Conservation (phyloP, 805 yeast genomes). For the Ogataea angusta region DNA sequence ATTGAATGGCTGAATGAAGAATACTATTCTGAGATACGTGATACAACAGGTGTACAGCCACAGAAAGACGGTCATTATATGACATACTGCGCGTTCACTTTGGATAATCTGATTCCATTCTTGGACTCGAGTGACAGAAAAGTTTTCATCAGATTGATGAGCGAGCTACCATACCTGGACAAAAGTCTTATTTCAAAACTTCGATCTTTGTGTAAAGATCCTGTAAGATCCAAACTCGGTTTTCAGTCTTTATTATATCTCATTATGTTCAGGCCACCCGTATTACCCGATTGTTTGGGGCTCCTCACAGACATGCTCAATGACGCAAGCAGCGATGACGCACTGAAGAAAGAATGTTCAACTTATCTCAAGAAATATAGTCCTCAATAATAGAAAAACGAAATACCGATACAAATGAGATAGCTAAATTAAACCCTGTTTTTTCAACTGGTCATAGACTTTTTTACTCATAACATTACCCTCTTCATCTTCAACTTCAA, state of each 20-base stretch:
- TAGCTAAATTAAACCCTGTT: constrained; percentile 71
- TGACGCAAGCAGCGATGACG: constrained; percentile 40
- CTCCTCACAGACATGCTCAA: constrained; percentile 48
- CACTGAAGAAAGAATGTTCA: constrained; percentile 44
- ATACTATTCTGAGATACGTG: constrained; percentile 62
- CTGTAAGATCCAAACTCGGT: constrained; percentile 76
- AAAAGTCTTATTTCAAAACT: constrained; percentile 59
- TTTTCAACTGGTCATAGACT: constrained; percentile 80
- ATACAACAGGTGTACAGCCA: constrained; percentile 19
- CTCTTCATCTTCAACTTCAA: constrained; percentile 87
- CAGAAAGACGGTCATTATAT: constrained; percentile 42
- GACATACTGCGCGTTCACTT: constrained; percentile 64
- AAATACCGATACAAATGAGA: neutral
- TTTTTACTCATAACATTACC: constrained; percentile 89
- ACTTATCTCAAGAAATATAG: constrained; percentile 47
- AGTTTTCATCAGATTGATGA: constrained; percentile 73
- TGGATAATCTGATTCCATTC: constrained; percentile 81
- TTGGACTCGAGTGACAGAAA: constrained; percentile 79
- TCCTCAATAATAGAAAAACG: constrained; percentile 8
- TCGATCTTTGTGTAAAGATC: constrained; percentile 77
- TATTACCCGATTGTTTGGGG: constrained; percentile 48
- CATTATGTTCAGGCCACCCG: constrained; percentile 90
- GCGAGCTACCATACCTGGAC: constrained; percentile 81
- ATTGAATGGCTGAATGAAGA: constrained; percentile 96
- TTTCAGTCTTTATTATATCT: constrained; percentile 77